These are phyloP conservation scores for Orbilia oligospora DNA, from an alignment of 2,329 filamentous ascomycete genomes.

Conservation along the genomic window DNA sequence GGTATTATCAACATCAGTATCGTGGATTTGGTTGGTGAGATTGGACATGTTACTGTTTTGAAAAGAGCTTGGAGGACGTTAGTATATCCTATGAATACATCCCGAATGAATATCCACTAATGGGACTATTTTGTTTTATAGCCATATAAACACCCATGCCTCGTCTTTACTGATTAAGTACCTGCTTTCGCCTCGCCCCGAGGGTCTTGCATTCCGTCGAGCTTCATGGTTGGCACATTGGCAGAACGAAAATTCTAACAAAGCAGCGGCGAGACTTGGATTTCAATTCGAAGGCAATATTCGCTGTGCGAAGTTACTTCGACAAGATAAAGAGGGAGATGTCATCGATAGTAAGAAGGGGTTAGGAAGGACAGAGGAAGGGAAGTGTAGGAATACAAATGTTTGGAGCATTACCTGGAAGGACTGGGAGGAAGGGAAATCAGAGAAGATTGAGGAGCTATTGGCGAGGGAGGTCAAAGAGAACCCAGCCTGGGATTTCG, in stretches of 20 bases:
- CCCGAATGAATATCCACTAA: background rate
- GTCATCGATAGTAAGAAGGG: slow-evolving; percentile 32
- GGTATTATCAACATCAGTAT: slow-evolving; percentile 55
- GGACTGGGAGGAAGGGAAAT: slow-evolving; percentile 49
- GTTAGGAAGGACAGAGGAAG: slow-evolving; percentile 46
- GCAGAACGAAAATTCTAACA: slow-evolving; percentile 53
- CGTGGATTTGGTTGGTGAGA: slow-evolving; percentile 44
- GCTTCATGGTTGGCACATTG: slow-evolving; percentile 49
- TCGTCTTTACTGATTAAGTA: slow-evolving; percentile 49
- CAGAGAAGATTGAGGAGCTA: slow-evolving; percentile 33
- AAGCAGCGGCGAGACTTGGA: slow-evolving; percentile 43
- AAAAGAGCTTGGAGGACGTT: slow-evolving; percentile 57
- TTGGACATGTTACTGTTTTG: slow-evolving; percentile 56
- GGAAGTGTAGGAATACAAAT: slow-evolving; percentile 45
- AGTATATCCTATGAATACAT: slow-evolving; percentile 5
- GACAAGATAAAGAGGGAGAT: slow-evolving; percentile 44
- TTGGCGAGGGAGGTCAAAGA: slow-evolving; percentile 47
- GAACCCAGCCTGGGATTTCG: slow-evolving; percentile 45
- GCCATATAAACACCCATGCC: slow-evolving; percentile 52
- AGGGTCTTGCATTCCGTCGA: slow-evolving; percentile 54
- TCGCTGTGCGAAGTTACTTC: slow-evolving; percentile 37
- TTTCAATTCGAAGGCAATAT: slow-evolving; percentile 46
- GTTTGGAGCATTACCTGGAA: slow-evolving; percentile 60
- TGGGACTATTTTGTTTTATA: background rate
- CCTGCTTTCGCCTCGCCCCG: slow-evolving; percentile 47